These are phyloP conservation scores for Cystobasidium onofrii DNA, from an alignment of 768 basidiomycete genomes.

Conservation along the genomic window DNA sequence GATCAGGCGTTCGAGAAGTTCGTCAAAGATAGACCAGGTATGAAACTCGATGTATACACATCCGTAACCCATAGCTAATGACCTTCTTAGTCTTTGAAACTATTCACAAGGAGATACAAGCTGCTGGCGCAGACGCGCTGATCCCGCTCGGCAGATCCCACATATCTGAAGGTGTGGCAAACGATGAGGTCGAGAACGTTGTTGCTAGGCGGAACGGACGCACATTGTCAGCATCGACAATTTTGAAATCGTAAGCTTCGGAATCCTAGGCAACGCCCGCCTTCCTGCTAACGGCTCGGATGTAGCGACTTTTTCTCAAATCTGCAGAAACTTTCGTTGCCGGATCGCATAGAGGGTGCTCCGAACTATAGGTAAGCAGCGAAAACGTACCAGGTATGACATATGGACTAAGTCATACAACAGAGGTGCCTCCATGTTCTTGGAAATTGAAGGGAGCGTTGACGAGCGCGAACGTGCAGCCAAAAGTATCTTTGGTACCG, in stretches of 20 bases:
- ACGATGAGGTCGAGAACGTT: slow-evolving; percentile 81
- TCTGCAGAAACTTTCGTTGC: slow-evolving; percentile 89
- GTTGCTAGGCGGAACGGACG: slow-evolving; percentile 75
- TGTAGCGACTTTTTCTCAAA: slow-evolving; percentile 80
- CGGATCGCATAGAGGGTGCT: slow-evolving; percentile 90
- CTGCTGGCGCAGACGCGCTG: slow-evolving; percentile 67
- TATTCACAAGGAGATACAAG: slow-evolving; percentile 78
- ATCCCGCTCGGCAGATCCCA: slow-evolving; percentile 57
- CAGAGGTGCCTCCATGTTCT: slow-evolving; percentile 33
- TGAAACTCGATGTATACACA: slow-evolving; percentile 20
- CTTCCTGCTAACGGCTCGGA: not conserved
- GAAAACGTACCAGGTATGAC: too few relatives aligned
- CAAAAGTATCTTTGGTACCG: slow-evolving; percentile 51
- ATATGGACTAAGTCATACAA: too few relatives aligned
- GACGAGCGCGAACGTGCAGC: not conserved
- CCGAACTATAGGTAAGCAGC: slow-evolving; percentile 73
- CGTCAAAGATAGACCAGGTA: slow-evolving; percentile 75
- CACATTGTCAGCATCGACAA: slow-evolving; percentile 81
- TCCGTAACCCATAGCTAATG: not conserved
- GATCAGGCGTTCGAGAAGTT: slow-evolving; percentile 62
- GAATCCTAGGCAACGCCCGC: not conserved
- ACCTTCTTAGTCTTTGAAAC: slow-evolving; percentile 70
- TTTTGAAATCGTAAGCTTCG: slow-evolving; percentile 57
- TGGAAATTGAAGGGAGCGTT: not conserved
- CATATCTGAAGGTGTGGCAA: slow-evolving; percentile 63